phyloP scores from a whole-genome alignment of 768 basidiomycete genomes.

The Rhizopogon salebrosus region DNA sequence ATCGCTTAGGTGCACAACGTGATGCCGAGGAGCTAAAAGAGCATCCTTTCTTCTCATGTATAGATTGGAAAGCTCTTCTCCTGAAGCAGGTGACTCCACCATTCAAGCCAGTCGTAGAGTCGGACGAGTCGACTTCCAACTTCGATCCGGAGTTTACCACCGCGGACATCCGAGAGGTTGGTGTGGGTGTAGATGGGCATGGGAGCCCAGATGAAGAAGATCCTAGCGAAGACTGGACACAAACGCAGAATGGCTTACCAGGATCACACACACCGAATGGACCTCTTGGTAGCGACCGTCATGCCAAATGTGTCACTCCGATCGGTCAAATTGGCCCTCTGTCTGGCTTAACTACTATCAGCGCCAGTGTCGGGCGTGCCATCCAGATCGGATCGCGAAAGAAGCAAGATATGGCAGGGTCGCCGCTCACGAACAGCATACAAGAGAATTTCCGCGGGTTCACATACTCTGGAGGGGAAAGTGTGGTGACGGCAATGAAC shows the following conservation, averaged over 20 bases:
- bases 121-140: constrained; percentile 96
- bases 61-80: constrained; percentile 89
- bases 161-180: constrained; percentile 78
- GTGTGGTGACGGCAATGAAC: constrained; percentile 44
- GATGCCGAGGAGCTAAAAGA: constrained; percentile 94
- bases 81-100: constrained; percentile 91
- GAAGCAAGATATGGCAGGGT: constrained; percentile 41
- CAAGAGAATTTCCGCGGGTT: constrained; percentile 98
- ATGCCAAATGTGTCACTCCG: constrained; percentile 7
- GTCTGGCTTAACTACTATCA: constrained; percentile 8
- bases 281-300: constrained; percentile 62
- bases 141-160: constrained; percentile 98
- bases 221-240: constrained; percentile 57
- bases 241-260: constrained; percentile 32
- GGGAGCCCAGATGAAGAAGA: constrained; percentile 49
- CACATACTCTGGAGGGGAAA: constrained; percentile 78
- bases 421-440: constrained; percentile 83
- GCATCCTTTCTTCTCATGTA: constrained; percentile 86
- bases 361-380: constrained; percentile 18
- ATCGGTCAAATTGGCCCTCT: constrained; percentile 6
- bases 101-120: constrained; percentile 96
- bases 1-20: constrained; percentile 85
- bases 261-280: constrained; percentile 66
- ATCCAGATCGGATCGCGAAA: constrained; percentile 53
- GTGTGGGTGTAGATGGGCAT: constrained; percentile 45